Evolutionary conservation across 2,329 filamentous ascomycete genomes (phyloP), one percentile per base, ranked within the genome.

Genomic region (Apiospora kogelbergensis): DNA sequence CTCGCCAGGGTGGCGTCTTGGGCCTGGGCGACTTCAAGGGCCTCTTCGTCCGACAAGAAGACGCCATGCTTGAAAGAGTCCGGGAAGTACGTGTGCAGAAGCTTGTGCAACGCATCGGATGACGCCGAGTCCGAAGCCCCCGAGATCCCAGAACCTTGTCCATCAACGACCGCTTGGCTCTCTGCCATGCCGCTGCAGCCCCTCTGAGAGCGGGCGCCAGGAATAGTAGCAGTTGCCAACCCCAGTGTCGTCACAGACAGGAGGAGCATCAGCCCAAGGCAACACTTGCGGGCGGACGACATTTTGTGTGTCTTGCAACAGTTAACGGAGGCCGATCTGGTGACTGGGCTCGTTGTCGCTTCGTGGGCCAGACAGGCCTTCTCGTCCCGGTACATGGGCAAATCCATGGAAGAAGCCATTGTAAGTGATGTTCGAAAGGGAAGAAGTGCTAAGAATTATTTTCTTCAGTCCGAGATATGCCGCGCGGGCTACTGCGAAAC

Each of bases 11-110:
- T 83, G 26, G 89, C 85, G 75, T 93, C 86, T 72, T 86, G 85
- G 57, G 83, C 82, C 79, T 89, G 86, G 37, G 92, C 84, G 42
- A 86, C 88, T 77, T 91, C 87, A 68, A 92, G 83, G 33, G 90
- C 90, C 13, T 85, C 83, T 72, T 84, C 85, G 75, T 92, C 90
- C 71, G 89, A 88, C 71, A 87, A 84, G 78, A 90, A 92, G 68
- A 93, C 85, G 69, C 91, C 91, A 76, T 92, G 87, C 76, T 89
- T 86, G 80, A 90, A 93, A 75, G 88, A 87, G 64, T 85, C 84
- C 63, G 88, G 86, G 67, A 90, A 83, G 74, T 90, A 85, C 71
- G 85, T 82, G 78, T 92, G 89, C 41, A 94, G 83, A 67, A 92
- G 87, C 63, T 86, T 85, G 78, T 93, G 90, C 67, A 95, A 82